These are phyloP conservation scores for Penicillium sp. DNA, from an alignment of 2,329 filamentous ascomycete genomes.

Conservation along the genomic window DNA sequence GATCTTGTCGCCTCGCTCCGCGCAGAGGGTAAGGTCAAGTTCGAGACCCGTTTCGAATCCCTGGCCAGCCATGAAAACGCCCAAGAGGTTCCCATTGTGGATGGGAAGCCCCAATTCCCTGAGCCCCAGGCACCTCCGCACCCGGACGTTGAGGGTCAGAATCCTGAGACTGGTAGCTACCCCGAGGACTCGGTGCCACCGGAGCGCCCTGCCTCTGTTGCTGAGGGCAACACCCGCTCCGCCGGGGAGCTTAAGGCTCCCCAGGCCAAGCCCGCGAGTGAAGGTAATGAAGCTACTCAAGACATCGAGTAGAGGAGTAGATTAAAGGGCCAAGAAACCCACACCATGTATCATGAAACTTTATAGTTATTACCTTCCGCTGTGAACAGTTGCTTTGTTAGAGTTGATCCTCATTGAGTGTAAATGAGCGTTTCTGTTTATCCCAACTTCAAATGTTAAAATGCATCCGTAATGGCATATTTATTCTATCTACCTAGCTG, in stretches of 20 bases:
- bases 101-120: constrained; percentile 28
- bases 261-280: constrained; percentile 46
- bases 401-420: constrained; percentile 4
- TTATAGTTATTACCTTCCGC: constrained; percentile 9
- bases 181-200: constrained; percentile 33
- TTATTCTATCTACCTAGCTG: not conserved
- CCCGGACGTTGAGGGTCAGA: constrained; percentile 55
- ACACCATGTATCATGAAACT: constrained; percentile 21
- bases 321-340: constrained; percentile 3
- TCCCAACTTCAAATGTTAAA: not conserved
- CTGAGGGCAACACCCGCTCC: constrained; percentile 35
- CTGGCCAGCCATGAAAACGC: constrained; percentile 73
- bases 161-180: constrained; percentile 52
- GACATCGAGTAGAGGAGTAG: constrained; percentile 11
- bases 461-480: not conserved
- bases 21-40: constrained; percentile 80
- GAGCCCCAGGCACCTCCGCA: constrained; percentile 46
- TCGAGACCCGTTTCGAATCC: constrained; percentile 95
- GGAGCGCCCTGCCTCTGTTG: constrained; percentile 40
- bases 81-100: constrained; percentile 60
- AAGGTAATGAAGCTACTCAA: constrained; percentile 46
- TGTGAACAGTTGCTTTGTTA: constrained; percentile 10
- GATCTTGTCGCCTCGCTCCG: constrained; percentile 73
- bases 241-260: constrained; percentile 33
- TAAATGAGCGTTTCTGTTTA: constrained; percentile 10